Evolutionary conservation across 2,329 filamentous ascomycete genomes (phyloP).

Genomic region (Colletotrichum zoysiae): DNA sequence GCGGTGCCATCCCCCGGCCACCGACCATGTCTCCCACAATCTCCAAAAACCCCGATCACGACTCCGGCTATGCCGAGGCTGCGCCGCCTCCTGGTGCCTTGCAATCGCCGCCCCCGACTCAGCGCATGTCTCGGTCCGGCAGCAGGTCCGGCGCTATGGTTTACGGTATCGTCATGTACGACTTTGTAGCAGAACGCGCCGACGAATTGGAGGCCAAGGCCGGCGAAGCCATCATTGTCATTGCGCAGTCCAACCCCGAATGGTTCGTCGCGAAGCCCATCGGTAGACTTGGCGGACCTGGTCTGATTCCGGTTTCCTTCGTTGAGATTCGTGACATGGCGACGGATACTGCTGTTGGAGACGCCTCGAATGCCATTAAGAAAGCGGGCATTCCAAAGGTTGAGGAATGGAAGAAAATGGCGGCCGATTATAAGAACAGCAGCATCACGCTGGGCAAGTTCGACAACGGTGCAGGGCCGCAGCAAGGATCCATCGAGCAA

Average conservation of each 20-base stretch:
- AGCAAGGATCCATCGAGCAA: slow-evolving; percentile 69
- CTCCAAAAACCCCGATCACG: slow-evolving; percentile 79
- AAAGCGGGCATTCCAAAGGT: slow-evolving; percentile 93
- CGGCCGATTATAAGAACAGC: slow-evolving; percentile 98
- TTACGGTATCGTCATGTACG: slow-evolving; percentile 96
- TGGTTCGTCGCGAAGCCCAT: slow-evolving; percentile 99
- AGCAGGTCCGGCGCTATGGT: slow-evolving; percentile 82
- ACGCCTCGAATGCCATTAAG: slow-evolving; percentile 86
- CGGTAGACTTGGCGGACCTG: slow-evolving; percentile 92
- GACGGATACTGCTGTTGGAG: slow-evolving; percentile 83
- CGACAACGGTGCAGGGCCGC: slow-evolving; percentile 65
- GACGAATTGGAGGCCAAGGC: slow-evolving; percentile 96
- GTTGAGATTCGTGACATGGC: slow-evolving; percentile 97
- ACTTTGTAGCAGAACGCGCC: slow-evolving; percentile 94
- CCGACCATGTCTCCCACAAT: slow-evolving; percentile 54
- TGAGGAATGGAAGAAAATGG: slow-evolving; percentile 99
- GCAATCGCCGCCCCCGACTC: slow-evolving; percentile 47
- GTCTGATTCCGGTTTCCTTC: slow-evolving; percentile 95
- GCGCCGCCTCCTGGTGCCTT: slow-evolving; percentile 42
- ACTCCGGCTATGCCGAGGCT: slow-evolving; percentile 86
- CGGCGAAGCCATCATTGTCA: slow-evolving; percentile 97
- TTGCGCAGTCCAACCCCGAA: slow-evolving; percentile 97
- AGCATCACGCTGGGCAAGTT: slow-evolving; percentile 97
- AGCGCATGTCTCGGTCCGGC: slow-evolving; percentile 63
- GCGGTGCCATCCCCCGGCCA: slow-evolving; percentile 58